phyloP scores from a whole-genome alignment of 192 early-diverging fungal species.

The Globomyces pollinis-pini region DNA sequence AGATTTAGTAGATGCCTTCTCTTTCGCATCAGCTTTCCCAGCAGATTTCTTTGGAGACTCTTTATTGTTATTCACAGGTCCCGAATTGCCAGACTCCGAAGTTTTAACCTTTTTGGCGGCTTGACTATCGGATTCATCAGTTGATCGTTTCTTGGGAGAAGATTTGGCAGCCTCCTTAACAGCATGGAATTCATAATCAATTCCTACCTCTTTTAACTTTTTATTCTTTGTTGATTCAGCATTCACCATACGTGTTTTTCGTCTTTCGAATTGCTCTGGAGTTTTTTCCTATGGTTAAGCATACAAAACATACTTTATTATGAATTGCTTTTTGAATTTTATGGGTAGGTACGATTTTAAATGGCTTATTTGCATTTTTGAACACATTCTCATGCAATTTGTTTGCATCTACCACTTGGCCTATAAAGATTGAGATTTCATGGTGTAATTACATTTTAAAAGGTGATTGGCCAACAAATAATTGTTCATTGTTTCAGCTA shows the following conservation, averaged over 20 bases:
- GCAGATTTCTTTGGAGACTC: background rate
- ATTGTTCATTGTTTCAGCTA: constrained; percentile 95
- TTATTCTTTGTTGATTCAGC: constrained; percentile 55
- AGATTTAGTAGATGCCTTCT: background rate
- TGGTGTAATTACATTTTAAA: constrained; percentile 58
- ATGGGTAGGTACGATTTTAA: constrained; percentile 51
- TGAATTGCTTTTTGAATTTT: constrained; percentile 52
- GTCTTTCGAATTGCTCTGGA: constrained; percentile 30
- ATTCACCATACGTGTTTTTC: constrained; percentile 40
- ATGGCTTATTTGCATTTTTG: constrained; percentile 60
- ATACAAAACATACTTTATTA: constrained; percentile 45
- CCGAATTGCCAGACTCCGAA: background rate
- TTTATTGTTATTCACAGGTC: background rate
- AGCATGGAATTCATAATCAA: constrained; percentile 76
- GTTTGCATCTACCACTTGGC: constrained; percentile 32
- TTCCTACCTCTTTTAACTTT: constrained; percentile 59
- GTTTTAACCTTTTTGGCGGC: constrained; percentile 9
- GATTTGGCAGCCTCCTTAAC: background rate
- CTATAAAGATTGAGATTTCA: background rate
- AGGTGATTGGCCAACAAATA: constrained; percentile 76
- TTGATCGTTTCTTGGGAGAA: constrained; percentile 1
- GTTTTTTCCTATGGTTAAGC: constrained; percentile 40
- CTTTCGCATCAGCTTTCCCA: background rate
- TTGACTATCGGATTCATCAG: background rate
- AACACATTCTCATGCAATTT: constrained; percentile 72